Base-by-base conservation (phyloP, 2,329 filamentous ascomycete genomes). In the Fusarium siculi region DNA sequence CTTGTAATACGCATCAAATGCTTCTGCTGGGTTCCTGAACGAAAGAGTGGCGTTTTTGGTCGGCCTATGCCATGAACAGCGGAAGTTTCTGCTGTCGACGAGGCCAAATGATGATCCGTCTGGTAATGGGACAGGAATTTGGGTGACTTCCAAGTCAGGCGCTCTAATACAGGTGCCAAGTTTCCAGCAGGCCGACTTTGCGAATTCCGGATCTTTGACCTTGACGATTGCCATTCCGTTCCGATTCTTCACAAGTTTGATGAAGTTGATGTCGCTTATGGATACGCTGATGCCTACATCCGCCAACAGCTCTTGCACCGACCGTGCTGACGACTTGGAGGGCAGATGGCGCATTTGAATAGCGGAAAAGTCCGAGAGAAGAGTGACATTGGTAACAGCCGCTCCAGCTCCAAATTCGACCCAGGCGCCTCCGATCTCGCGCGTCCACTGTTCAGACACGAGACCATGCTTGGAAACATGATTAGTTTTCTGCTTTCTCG, bases 321-420 rank as follows among this genome's bases (percentile, higher is more conserved):
- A 73, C 4, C 12, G 23, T 2, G 37, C 47, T 1, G 76, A 73
- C 47, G 66, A 78, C 7, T 54, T 46, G 5, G 2, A 34, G 0
- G 80, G 80, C 1, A 84, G 76, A 11, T 74, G 69, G 28, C 59
- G 74, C 47, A 84, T 76, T 10, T 78, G 80, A 36, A 82, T 75
- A 1, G 81, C 78, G 2, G 82, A 83, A 56, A 80, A 82, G 70
- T 85, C 83, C 1, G 81, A 80, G 5, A 77, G 68, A 11, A 83
- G 73, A 8, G 73, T 74, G 6, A 82, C 63, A 25, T 78, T 79
- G 2, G 59, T 37, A 9, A 83, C 66, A 0, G 55, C 55, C 3
- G 79, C 81, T 9, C 83, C 83, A 19, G 78, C 77, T 14, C 73
- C 77, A 19, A 83, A 84, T 15, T 77, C 49, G 4, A 76, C 80